Evolutionary conservation across 2,329 filamentous ascomycete genomes (phyloP).

Genomic region (Ascochyta pisi): DNA sequence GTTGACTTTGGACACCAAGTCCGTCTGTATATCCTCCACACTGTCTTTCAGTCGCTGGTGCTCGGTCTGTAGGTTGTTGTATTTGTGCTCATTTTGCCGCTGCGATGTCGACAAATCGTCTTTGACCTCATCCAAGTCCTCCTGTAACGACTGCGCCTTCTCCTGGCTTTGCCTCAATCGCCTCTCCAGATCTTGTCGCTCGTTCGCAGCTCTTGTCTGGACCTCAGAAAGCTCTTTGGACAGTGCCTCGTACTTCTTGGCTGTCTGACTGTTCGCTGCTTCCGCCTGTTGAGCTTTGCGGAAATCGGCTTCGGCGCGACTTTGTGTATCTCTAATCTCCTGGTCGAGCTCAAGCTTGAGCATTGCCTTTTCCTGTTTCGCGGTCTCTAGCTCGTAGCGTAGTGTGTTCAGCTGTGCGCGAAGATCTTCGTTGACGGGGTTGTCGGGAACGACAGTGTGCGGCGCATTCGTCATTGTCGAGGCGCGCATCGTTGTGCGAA

Average conservation of each 20-base stretch:
- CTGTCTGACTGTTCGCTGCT: conserved; percentile 57
- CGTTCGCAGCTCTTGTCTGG: conserved; percentile 62
- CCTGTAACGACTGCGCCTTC: conserved; percentile 74
- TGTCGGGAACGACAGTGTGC: conserved; percentile 48
- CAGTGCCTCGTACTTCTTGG: conserved; percentile 62
- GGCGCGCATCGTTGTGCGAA: conserved; percentile 50
- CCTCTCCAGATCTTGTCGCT: conserved; percentile 62
- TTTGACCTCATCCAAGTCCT: conserved; percentile 83
- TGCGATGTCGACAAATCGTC: conserved; percentile 74
- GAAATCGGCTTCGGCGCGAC: conserved; percentile 85
- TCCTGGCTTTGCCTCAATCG: conserved; percentile 66
- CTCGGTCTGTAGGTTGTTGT: conserved; percentile 67
- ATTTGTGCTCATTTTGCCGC: conserved; percentile 67
- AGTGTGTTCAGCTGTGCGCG: conserved; percentile 89
- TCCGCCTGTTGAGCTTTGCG: conserved; percentile 69
- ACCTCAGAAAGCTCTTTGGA: conserved; percentile 62
- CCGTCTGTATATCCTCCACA: conserved; percentile 66
- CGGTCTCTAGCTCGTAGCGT: conserved; percentile 84
- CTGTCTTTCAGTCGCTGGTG: conserved; percentile 65
- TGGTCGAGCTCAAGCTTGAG: conserved; percentile 78
- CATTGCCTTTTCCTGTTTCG: conserved; percentile 88
- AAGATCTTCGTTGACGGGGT: conserved; percentile 72
- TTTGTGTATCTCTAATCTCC: conserved; percentile 79
- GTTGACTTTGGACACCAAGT: conserved; percentile 63
- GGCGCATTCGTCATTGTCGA: conserved; percentile 53